These are phyloP conservation scores for Auxenochlorella pyrenoidosa DNA, from an alignment of 139 green algal species.

Conservation along the genomic window DNA sequence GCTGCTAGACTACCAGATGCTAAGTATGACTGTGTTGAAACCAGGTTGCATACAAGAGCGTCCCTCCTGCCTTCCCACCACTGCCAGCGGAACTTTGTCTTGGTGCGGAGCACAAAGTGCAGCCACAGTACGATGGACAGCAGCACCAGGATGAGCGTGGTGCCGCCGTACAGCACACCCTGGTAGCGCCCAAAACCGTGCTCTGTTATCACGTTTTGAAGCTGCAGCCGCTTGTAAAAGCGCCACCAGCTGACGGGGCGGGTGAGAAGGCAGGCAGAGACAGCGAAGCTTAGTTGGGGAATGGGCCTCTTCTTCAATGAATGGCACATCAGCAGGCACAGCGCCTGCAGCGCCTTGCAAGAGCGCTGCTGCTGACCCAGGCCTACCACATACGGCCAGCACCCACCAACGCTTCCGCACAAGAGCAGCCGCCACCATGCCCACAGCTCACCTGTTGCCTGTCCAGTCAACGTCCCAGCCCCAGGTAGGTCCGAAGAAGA, in stretches of 20 bases:
- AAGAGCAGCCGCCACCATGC: neutral
- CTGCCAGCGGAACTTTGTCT: slow-evolving; percentile 11
- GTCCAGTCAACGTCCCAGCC: slow-evolving; percentile 22
- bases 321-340: too few species aligned
- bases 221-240: slow-evolving; percentile 21
- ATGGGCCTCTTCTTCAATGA: too few species aligned
- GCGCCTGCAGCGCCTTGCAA: too few species aligned
- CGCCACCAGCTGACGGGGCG: slow-evolving; percentile 12
- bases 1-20: too few species aligned
- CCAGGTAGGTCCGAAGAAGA: slow-evolving; percentile 8
- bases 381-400: neutral
- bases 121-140: slow-evolving; percentile 13
- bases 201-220: slow-evolving; percentile 3
- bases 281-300: too few species aligned
- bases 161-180: neutral
- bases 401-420: neutral
- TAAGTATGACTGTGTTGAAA: too few species aligned
- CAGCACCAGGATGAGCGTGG: neutral
- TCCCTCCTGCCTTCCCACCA: neutral
- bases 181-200: neutral
- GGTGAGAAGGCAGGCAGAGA: too few species aligned
- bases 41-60: too few species aligned
- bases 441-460: slow-evolving; percentile 6
- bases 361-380: too few species aligned
- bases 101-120: neutral